A percentile compares a stretch with the other conserved stretches of the same genome.
Conservation (phyloP, 352 stramenopile genomes). For the Globisporangium spiculum region DNA sequence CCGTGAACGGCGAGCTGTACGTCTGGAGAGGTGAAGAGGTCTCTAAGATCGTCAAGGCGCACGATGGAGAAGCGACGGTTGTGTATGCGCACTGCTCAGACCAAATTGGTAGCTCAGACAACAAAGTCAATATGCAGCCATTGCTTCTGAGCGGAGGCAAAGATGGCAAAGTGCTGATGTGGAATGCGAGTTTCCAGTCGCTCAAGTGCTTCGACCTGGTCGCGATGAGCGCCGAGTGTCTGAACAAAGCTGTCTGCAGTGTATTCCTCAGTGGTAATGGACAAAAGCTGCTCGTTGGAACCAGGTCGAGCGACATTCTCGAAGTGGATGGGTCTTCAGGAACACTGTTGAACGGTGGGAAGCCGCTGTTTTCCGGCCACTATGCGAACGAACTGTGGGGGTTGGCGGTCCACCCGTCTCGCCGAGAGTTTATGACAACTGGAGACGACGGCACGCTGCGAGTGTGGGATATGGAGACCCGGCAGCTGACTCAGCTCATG, state of each 20-base stretch:
- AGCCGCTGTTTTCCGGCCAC: slow-evolving; percentile 62
- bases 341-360: slow-evolving; percentile 31
- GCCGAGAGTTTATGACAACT: slow-evolving; percentile 58
- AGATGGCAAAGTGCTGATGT: slow-evolving; percentile 70
- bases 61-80: slow-evolving; percentile 49
- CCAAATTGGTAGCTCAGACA: slow-evolving; percentile 9
- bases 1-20: slow-evolving; percentile 52
- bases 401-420: slow-evolving; percentile 66
- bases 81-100: slow-evolving; percentile 23
- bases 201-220: slow-evolving; percentile 64
- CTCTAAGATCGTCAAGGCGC: slow-evolving; percentile 53
- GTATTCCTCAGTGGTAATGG: slow-evolving; percentile 39
- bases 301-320: slow-evolving; percentile 86
- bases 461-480: slow-evolving; percentile 78
- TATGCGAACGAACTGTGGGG: slow-evolving; percentile 78
- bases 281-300: slow-evolving; percentile 75
- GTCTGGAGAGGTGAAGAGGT: slow-evolving; percentile 55
- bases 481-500: slow-evolving; percentile 35
- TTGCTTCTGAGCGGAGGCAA: slow-evolving; percentile 64
- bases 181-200: slow-evolving; percentile 61
- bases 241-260: slow-evolving; percentile 44
- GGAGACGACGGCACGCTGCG: slow-evolving; percentile 83
- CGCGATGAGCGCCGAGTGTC: slow-evolving; percentile 30
- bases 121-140: neutral
- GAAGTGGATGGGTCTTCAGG: slow-evolving; percentile 51